Evolutionary conservation across 139 green algal genomes (phyloP).

Genomic region (Raphidocelis subcapitata): DNA sequence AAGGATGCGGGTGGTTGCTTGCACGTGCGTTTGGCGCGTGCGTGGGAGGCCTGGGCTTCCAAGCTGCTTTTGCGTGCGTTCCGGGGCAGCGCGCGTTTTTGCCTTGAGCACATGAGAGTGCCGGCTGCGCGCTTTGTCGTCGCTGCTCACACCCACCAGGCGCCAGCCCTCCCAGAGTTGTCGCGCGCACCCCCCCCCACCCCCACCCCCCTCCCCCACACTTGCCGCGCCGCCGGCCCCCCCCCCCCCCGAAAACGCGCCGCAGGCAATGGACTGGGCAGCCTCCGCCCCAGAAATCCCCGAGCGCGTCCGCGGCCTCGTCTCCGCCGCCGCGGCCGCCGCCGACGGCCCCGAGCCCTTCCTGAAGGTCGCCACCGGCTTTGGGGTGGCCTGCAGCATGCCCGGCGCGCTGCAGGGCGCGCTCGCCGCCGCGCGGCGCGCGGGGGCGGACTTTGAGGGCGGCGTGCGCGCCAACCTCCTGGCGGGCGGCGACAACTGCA

Average conservation of each 20-base stretch:
- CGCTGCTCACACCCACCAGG: too few relatives aligned
- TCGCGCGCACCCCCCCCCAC: neutral
- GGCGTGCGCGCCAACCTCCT: conserved; percentile 54
- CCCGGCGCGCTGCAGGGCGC: conserved; percentile 42
- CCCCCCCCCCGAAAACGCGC: too few relatives aligned
- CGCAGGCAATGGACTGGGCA: neutral
- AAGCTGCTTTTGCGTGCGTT: too few relatives aligned
- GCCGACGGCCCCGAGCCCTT: too few relatives aligned
- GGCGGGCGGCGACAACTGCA: conserved; percentile 60
- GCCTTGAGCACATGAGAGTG: too few relatives aligned
- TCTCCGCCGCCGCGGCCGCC: neutral
- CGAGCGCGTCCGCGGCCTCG: neutral
- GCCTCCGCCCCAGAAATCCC: neutral
- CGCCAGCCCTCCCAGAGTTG: too few relatives aligned
- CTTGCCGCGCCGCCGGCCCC: neutral
- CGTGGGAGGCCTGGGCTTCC: too few relatives aligned
- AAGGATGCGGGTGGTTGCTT: too few relatives aligned
- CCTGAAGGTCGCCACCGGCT: neutral
- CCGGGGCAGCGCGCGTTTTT: too few relatives aligned
- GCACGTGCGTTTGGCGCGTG: too few relatives aligned
- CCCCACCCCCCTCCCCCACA: neutral
- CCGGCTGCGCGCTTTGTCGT: too few relatives aligned
- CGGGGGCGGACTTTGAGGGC: conserved; percentile 39
- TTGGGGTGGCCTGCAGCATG: conserved; percentile 36
- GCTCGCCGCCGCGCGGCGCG: conserved; percentile 23